phyloP scores from a whole-genome alignment of 2,329 filamentous ascomycete species.

The Phialemoniopsis sp. region DNA sequence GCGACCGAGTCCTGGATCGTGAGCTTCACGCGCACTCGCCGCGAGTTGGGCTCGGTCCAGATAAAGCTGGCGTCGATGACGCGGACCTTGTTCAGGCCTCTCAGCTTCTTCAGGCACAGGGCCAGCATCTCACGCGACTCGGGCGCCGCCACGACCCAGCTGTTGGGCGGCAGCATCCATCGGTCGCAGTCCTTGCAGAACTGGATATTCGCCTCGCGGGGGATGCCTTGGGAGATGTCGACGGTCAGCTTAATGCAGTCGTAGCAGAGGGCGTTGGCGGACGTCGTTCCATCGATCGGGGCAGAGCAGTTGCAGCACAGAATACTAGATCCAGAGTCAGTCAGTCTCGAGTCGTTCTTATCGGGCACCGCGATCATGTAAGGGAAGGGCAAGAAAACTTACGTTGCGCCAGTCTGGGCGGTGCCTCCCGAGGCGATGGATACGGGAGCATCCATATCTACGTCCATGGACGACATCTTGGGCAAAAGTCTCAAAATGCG shows the following conservation, averaged over 20 bases:
- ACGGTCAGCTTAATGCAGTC: slow-evolving; percentile 94
- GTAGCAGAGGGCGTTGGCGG: slow-evolving; percentile 85
- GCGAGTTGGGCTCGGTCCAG: slow-evolving; percentile 97
- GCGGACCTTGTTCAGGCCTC: slow-evolving; percentile 81
- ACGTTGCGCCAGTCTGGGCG: slow-evolving; percentile 23
- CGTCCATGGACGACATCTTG: slow-evolving; percentile 5
- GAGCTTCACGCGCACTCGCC: slow-evolving; percentile 89
- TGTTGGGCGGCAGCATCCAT: slow-evolving; percentile 82
- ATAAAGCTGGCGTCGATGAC: slow-evolving; percentile 96
- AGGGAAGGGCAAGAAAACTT: slow-evolving; percentile 5
- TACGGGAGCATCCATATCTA: slow-evolving; percentile 24
- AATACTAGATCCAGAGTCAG: slow-evolving; percentile 53
- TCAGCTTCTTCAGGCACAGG: slow-evolving; percentile 82
- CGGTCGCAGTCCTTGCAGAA: slow-evolving; percentile 93
- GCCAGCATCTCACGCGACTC: slow-evolving; percentile 93
- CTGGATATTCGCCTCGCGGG: slow-evolving; percentile 83
- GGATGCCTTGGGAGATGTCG: slow-evolving; percentile 89
- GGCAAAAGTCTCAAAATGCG: too few species aligned
- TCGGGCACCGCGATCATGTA: not conserved
- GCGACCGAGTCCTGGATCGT: slow-evolving; percentile 74
- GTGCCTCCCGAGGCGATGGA: slow-evolving; percentile 17
- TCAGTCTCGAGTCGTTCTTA: slow-evolving; percentile 5
- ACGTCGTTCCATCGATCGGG: slow-evolving; percentile 85
- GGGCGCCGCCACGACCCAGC: slow-evolving; percentile 79
- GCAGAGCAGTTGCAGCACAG: slow-evolving; percentile 98